A percentile compares a stretch with the other conserved stretches of the same genome.
These are phyloP conservation scores for Craspedostauros australis DNA, from an alignment of 108 stramenopile genomes.

Conservation along the genomic window DNA sequence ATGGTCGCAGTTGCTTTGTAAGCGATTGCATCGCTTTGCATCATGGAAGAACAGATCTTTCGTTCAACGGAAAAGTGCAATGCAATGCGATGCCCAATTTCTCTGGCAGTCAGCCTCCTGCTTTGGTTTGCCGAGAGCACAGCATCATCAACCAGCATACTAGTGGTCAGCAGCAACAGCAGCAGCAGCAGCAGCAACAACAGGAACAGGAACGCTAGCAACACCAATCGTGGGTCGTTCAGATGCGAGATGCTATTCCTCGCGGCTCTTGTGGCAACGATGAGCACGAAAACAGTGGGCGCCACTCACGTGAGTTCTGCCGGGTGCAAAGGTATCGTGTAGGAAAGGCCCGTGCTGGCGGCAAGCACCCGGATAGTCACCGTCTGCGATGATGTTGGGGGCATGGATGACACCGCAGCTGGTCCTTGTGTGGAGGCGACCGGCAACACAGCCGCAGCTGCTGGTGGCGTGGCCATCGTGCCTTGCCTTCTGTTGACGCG, in stretches of 20 bases:
- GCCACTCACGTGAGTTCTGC: slow-evolving; percentile 53
- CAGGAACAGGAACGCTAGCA: background rate
- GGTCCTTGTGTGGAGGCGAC: background rate
- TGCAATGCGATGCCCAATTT: no score
- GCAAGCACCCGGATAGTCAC: slow-evolving; percentile 51
- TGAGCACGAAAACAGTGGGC: background rate
- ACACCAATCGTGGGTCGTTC: background rate
- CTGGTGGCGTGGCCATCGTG: no score
- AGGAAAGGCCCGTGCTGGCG: slow-evolving; percentile 49
- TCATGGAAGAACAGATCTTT: no score
- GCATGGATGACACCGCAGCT: slow-evolving; percentile 8
- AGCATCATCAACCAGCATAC: no score
- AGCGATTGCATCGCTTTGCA: no score
- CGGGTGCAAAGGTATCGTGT: slow-evolving; percentile 45
- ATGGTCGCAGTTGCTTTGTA: no score
- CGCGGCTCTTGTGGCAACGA: background rate
- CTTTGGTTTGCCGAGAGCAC: no score
- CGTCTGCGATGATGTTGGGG: slow-evolving; percentile 15
- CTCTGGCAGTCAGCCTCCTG: no score
- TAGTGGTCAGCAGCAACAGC: no score
- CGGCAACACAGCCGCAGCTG: no score
- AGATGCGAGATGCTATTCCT: background rate
- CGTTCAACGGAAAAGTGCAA: no score
- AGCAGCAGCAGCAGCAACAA: background rate
- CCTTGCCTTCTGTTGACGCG: background rate